Evolutionary conservation across 2,329 filamentous ascomycete species (phyloP), one percentile per base, ranked within the genome.

Genomic region (Hyphodiscus sp.): DNA sequence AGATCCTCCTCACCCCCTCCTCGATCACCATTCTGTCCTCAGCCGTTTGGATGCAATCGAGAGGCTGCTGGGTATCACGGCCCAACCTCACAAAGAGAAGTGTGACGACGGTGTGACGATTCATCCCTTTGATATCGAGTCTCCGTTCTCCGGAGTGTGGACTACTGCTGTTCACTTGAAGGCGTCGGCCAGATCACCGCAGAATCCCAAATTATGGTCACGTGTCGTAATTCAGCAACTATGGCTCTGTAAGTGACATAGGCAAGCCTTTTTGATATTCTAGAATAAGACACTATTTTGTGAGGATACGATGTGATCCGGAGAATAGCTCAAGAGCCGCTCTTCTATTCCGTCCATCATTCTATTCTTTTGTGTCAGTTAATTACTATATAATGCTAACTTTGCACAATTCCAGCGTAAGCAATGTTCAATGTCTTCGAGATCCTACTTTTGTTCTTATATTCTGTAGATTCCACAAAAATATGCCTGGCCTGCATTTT

Each of bases 401-500:
- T 26, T 8, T n/a, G 33, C 5, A 13, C 5, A 6, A 4, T 38
- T 38, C 5, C 11, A 38, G 33, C 41, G 9, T 49, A 45, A 16
- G 42, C 18, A 29, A 10, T 41, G 20, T 48, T 48, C 20, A 15
- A n/a, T 26, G 20, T 53, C 20, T 23, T 38, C 23, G 33, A n/a
- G 13, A 54, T 45, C 19, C n/a, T 8, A 20, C 20, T 4, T 20
- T n/a, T 11, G 15, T 11, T 20, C 18, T 51, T 23, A 54, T 42
- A 20, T 41, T n/a, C 29, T 45, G 7, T 45, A 74, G 71, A 4
- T 75, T 75, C 48, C 70, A 76, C 52, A 70, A 73, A 30, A 71
- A 68, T 33, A 74, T 74, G 68, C 72, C 71, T 0, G 71, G 71
- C 0, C 58, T 76, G 2, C 74, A 75, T 55, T 76, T 75, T 48